Evolutionary conservation across 2,329 filamentous ascomycete genomes (phyloP).

Genomic region (Botrytis deweyae): DNA sequence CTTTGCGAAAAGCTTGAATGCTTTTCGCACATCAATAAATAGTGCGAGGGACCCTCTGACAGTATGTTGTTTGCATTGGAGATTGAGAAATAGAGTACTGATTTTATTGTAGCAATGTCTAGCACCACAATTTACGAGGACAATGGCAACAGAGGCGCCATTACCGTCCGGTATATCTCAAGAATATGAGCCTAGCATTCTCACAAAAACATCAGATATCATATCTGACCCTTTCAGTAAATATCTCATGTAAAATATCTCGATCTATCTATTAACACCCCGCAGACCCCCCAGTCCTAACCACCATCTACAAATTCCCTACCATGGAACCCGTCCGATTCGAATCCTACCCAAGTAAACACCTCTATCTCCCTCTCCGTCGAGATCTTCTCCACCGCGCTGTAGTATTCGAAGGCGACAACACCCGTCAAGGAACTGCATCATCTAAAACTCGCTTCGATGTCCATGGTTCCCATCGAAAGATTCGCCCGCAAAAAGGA

Average conservation of each 20-base stretch:
- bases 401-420: slow-evolving; percentile 89
- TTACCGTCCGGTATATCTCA: slow-evolving; percentile 31
- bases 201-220: slow-evolving; percentile 15
- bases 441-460: slow-evolving; percentile 78
- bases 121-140: slow-evolving; percentile 43
- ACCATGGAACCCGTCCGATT: slow-evolving; percentile 79
- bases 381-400: slow-evolving; percentile 91
- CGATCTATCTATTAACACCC: background rate
- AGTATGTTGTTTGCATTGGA: slow-evolving; percentile 34
- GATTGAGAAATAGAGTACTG: slow-evolving; percentile 10
- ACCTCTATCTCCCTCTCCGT: slow-evolving; percentile 83
- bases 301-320: slow-evolving; percentile 90
- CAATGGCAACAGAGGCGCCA: slow-evolving; percentile 50
- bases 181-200: slow-evolving; percentile 23
- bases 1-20: slow-evolving; percentile 35
- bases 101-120: slow-evolving; percentile 46
- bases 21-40: slow-evolving; percentile 31
- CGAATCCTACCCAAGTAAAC: slow-evolving; percentile 74
- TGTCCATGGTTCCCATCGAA: slow-evolving; percentile 78
- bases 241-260: background rate
- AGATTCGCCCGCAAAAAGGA: slow-evolving; percentile 86
- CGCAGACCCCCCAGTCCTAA: slow-evolving; percentile 63
- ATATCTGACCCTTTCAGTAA: slow-evolving; percentile 16
- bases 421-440: slow-evolving; percentile 82
- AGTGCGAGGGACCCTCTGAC: slow-evolving; percentile 42